Evolutionary conservation across 1,284 basidiomycete species (phyloP).

Genomic region (Austropuccinia psidii): DNA sequence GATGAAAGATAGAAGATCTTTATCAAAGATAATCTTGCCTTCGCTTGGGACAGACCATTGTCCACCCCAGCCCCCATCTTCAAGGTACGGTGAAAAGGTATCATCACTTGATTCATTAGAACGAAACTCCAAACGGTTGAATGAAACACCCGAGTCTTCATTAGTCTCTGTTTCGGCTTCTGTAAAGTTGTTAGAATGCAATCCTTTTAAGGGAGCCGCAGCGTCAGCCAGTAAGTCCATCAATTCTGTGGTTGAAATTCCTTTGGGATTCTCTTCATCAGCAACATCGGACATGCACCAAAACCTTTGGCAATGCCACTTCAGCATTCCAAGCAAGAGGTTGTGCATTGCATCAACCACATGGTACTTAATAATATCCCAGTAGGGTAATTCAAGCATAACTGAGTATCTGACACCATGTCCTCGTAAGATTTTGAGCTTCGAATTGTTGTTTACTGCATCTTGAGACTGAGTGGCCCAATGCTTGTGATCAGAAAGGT

Average conservation of each 20-base stretch:
- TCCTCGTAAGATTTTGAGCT: neutral
- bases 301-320: constrained; percentile 15
- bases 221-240: neutral
- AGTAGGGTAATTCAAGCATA: constrained; percentile 24
- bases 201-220: neutral
- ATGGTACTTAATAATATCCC: constrained; percentile 25
- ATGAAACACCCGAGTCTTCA: neutral
- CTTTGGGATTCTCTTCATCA: constrained; percentile 21
- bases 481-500: neutral
- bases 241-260: neutral
- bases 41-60: neutral
- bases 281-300: constrained; percentile 15
- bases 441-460: neutral
- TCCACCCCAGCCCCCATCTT: neutral
- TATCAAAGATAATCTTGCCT: constrained; percentile 23
- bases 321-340: constrained; percentile 1
- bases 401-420: constrained; percentile 22
- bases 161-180: neutral
- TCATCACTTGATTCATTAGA: constrained; percentile 7
- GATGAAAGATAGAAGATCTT: neutral
- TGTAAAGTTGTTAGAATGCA: neutral
- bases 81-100: constrained; percentile 1
- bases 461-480: constrained; percentile 16
- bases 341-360: constrained; percentile 33
- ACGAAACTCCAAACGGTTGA: neutral